These are phyloP conservation scores for Microdochium paspali DNA, from an alignment of 2,329 filamentous ascomycete species.

Conservation along the genomic window DNA sequence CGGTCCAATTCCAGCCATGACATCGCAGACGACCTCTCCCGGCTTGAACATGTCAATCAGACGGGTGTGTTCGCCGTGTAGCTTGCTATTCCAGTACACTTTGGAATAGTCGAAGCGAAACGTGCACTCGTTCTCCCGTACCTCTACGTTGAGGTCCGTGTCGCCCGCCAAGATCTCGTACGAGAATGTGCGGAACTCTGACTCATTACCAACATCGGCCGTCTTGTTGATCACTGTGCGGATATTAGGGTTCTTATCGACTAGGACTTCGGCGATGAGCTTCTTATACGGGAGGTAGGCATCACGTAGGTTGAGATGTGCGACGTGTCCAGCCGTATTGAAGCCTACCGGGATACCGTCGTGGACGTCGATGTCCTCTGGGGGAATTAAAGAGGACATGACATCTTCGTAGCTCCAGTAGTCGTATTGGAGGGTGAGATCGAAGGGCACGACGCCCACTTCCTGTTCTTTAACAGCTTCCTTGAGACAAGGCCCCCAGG, in stretches of 20 bases:
- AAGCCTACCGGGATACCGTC: conserved; percentile 75
- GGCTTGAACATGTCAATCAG: conserved; percentile 67
- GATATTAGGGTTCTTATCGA: conserved; percentile 80
- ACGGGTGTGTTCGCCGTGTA: conserved; percentile 81
- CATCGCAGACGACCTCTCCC: conserved; percentile 86
- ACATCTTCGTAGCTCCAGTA: conserved; percentile 86
- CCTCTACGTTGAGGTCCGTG: conserved; percentile 73
- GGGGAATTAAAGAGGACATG: conserved; percentile 70
- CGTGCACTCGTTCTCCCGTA: conserved; percentile 73
- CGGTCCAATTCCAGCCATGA: conserved; percentile 95
- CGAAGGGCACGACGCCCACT: conserved; percentile 64
- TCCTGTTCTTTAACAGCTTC: conserved; percentile 61
- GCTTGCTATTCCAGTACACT: conserved; percentile 95
- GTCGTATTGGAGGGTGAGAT: conserved; percentile 69
- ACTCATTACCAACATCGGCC: conserved; percentile 77
- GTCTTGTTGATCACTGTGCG: conserved; percentile 94
- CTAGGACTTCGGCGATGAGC: conserved; percentile 73
- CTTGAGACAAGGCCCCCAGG: conserved; percentile 64
- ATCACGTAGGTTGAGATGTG: conserved; percentile 82
- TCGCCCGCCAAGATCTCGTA: conserved; percentile 82
- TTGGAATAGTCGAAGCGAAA: conserved; percentile 92
- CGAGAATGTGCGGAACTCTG: conserved; percentile 80
- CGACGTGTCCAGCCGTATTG: conserved; percentile 82
- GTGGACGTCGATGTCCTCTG: conserved; percentile 63
- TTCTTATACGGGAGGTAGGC: conserved; percentile 78